These are phyloP conservation scores for Colletotrichum limetticola DNA, from an alignment of 2,329 filamentous ascomycete genomes.

Conservation along the genomic window DNA sequence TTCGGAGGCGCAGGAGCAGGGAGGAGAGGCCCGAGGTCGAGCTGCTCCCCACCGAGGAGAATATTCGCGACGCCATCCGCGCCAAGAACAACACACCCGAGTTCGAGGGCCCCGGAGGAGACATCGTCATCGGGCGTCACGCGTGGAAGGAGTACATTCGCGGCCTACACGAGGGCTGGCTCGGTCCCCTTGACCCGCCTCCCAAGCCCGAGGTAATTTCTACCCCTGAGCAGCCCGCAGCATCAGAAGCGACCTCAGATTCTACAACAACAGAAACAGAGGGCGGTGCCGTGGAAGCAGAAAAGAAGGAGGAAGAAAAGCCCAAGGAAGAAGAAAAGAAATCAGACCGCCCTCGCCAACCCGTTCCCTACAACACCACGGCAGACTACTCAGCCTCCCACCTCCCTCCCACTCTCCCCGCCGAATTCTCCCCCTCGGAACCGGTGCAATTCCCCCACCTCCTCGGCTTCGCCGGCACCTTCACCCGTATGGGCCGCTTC, in stretches of 20 bases:
- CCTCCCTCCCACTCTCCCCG: conserved; percentile 74
- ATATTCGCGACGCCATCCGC: conserved; percentile 71
- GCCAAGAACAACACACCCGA: conserved; percentile 74
- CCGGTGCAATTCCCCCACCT: conserved; percentile 87
- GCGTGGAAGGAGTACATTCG: conserved; percentile 98
- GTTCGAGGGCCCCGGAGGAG: conserved; percentile 80
- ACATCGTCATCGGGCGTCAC: conserved; percentile 89
- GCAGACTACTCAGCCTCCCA: conserved; percentile 75
- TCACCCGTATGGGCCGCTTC: conserved; percentile 87
- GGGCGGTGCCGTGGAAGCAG: conserved; percentile 12
- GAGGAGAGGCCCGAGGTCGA: conserved; percentile 63
- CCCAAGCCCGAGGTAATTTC: conserved; percentile 44
- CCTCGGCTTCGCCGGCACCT: conserved; percentile 91
- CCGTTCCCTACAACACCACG: conserved; percentile 78
- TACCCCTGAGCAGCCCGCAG: conserved; percentile 36
- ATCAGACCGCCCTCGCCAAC: conserved; percentile 69
- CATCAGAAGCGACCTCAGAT: conserved; percentile 32
- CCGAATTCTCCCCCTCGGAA: conserved; percentile 77
- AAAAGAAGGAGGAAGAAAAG: conserved; percentile 46
- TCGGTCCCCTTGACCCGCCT: conserved; percentile 82
- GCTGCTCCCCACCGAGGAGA: conserved; percentile 64
- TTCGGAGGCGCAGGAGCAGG: conserved; percentile 75
- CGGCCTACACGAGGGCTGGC: conserved; percentile 94
- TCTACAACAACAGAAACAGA: conserved; percentile 40
- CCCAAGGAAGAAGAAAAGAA: conserved; percentile 63